Evolutionary conservation across 2,329 filamentous ascomycete genomes (phyloP).

Genomic region (Penicillium carneum): DNA sequence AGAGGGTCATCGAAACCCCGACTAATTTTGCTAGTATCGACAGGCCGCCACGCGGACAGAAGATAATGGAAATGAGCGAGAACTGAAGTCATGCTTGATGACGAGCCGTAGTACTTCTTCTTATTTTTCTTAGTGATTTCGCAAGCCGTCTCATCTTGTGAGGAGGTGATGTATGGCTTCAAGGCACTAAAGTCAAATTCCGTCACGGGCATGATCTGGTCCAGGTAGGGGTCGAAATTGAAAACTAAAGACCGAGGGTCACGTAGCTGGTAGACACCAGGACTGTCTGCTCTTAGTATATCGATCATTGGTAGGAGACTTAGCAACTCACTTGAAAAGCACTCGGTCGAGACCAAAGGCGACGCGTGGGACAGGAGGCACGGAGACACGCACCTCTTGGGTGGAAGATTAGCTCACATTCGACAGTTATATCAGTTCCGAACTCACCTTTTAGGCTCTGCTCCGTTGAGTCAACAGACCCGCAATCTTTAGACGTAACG

Average conservation of each 20-base stretch:
- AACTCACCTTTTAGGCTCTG: constrained; percentile 33
- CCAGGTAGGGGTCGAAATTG: constrained; percentile 96
- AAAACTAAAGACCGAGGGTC: constrained; percentile 86
- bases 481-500: constrained; percentile 19
- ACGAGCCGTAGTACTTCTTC: constrained; percentile 90
- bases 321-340: constrained; percentile 76
- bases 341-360: constrained; percentile 82
- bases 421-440: neutral
- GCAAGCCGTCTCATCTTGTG: constrained; percentile 77
- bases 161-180: constrained; percentile 89
- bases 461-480: constrained; percentile 22
- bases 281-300: constrained; percentile 49
- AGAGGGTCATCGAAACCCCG: constrained; percentile 68
- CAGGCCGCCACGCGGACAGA: constrained; percentile 79
- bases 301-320: neutral
- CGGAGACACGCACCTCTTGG: constrained; percentile 52
- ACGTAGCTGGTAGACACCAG: constrained; percentile 88
- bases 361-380: constrained; percentile 67
- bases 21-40: constrained; percentile 73
- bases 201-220: constrained; percentile 87
- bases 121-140: constrained; percentile 69
- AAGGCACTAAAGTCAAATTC: constrained; percentile 92
- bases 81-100: constrained; percentile 91
- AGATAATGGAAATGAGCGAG: constrained; percentile 92
- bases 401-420: constrained; percentile 18